phyloP scores from a whole-genome alignment of 345 rosid genomes.

The Eutrema japonicum region DNA sequence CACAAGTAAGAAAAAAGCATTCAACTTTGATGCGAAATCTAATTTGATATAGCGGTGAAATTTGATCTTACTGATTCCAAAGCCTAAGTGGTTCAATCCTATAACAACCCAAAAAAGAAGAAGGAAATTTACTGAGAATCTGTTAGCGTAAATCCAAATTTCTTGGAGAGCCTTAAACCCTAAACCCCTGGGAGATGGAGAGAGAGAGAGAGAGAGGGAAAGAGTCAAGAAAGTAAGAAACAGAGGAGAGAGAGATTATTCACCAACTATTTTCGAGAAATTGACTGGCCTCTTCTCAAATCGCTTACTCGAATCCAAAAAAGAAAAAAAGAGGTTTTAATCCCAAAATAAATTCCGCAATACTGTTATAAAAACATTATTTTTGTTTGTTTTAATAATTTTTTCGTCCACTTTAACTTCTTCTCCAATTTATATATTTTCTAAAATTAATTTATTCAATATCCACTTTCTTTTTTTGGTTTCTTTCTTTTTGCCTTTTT shows the following conservation, averaged over 20 bases:
- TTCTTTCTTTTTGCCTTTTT: not conserved
- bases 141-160: constrained; percentile 27
- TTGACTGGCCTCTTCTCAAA: constrained; percentile 16
- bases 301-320: constrained; percentile 20
- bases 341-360: constrained; percentile 10
- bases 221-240: constrained; percentile 9
- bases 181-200: constrained; percentile 26
- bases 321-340: not conserved
- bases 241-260: constrained; percentile 15
- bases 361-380: not conserved
- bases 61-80: constrained; percentile 27
- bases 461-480: not conserved
- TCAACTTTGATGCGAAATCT: constrained; percentile 17
- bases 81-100: constrained; percentile 2
- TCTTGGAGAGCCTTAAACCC: constrained; percentile 39
- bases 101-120: not conserved
- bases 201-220: constrained; percentile 24
- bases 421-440: not conserved
- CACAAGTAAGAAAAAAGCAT: constrained; percentile 11
- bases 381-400: not conserved
- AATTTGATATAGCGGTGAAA: constrained; percentile 16
- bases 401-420: not conserved
- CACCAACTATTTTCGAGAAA: constrained; percentile 28
- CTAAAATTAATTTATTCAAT: not conserved
- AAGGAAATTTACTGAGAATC: constrained; percentile 8